Percentiles rank a stretch among this genome's conserved stretches.
Conservation (phyloP, 192 early-diverging fungal genomes). For the Coemansia asiatica region DNA sequence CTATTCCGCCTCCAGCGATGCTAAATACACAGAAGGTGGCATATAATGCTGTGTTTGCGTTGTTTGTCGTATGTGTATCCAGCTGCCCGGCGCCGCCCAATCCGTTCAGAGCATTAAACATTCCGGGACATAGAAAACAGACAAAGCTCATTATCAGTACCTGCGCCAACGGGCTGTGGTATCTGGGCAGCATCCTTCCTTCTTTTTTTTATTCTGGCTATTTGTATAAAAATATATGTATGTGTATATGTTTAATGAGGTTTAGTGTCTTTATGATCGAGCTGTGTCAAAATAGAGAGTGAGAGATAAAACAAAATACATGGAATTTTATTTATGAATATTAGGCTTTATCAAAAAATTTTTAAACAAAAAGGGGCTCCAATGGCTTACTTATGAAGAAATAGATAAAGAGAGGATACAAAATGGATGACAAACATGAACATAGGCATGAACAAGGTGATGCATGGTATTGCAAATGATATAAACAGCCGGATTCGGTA, state of each 20-base stretch:
- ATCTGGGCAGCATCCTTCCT: constrained; percentile 31
- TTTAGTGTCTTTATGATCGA: neutral
- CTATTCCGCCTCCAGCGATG: constrained; percentile 72
- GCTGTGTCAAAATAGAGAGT: too few relatives aligned
- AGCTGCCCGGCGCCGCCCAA: constrained; percentile 70
- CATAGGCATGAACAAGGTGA: neutral
- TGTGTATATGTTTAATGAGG: neutral
- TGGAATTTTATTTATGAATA: neutral
- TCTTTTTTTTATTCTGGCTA: too few relatives aligned
- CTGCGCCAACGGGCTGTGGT: constrained; percentile 65
- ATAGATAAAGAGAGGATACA: neutral
- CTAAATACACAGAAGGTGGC: constrained; percentile 73
- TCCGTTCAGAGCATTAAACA: constrained; percentile 71
- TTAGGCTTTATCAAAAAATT: neutral
- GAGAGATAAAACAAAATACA: neutral
- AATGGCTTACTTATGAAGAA: neutral
- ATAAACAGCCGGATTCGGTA: constrained; percentile 2
- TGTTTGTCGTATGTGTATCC: constrained; percentile 59
- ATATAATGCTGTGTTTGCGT: constrained; percentile 75
- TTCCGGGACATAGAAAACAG: constrained; percentile 77
- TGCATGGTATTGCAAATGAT: neutral
- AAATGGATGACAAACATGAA: neutral
- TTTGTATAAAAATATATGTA: too few relatives aligned
- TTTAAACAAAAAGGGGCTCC: neutral
- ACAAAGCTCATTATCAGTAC: constrained; percentile 68